Base-by-base conservation (phyloP, 2,329 filamentous ascomycete genomes). In the Stagonosporopsis chrysanthemi region DNA sequence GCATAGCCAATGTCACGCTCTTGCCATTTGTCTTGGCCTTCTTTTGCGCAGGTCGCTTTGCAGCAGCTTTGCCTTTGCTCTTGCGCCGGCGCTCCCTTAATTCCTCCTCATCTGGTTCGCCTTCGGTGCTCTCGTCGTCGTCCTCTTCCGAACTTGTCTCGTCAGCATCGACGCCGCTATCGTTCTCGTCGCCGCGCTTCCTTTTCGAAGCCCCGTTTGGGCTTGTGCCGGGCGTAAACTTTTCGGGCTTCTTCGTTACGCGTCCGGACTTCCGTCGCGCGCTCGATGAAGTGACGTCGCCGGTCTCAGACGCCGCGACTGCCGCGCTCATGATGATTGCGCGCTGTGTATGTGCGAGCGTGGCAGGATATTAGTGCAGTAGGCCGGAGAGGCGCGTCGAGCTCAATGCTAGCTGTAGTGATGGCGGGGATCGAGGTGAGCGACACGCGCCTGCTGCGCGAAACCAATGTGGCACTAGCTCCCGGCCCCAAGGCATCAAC, bases 1-100 rank as follows among this genome's bases (percentile, higher is more conserved):
- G 80, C 44, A 87, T 81, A 12, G 86, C 84, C 46, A 88, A 75
- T 59, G 79, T 81, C 41, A 77, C 63, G 9, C 76, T 79, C 57
- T 82, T 80, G 47, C 81, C 80, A 62, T 82, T 81, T 26, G 82
- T 83, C 72, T 83, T 87, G 36, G 82, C 76, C 72, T 86, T 82
- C 61, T 84, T 85, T 63, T 75, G 70, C 35, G 72, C 75, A 9
- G 82, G 81, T 42, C 82, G 72, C 49, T 64, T 69, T 11, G 63
- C 66, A 33, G 61, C 39, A 8, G 59, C 49, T 47, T 71, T 73
- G 61, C 57, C 60, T 60, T 72, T 74, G 59, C 63, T 72, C 62
- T 69, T 75, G 55, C 70, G 69, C 58, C 68, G 66, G 49, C 68
- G 70, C 52, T 75, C 74, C 46, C 67, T 71, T 58, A 77, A 39